Base-by-base conservation (phyloP, 2,329 filamentous ascomycete genomes). In the Penicillium paneum region DNA sequence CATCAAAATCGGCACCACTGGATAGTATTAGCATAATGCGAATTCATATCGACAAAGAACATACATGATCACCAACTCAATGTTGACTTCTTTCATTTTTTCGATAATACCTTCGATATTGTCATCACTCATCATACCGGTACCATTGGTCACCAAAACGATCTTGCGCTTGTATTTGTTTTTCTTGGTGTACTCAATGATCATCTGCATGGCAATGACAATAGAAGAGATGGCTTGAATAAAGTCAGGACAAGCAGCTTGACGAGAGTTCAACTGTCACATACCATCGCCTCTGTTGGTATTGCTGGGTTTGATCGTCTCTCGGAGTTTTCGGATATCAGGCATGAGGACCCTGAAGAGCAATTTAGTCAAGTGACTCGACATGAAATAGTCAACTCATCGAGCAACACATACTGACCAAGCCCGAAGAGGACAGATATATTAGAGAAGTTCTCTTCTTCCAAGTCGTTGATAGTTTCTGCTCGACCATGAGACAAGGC, bases 1-100 rank as follows among this genome's bases (percentile, higher is more conserved):
- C 91, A 68, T 99, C 91, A 72, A 99, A 97, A 70, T 99, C 94
- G 17, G 96, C 84, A 13, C 94, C 94, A 50, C 88, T 92, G 54
- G 3, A 40, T 21, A 29, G 31, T 21, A 54, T 72, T 70, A 75
- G 69, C 43, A 41, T 36, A 7, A 21, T 13, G 21, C 15, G 41
- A 12, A 31, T 28, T 24, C 5, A 1, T 17, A 7, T 2, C 6
- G 1, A n/a, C 26, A 5, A 21, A 28, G 19, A 29, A 81, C 88
- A 72, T 72, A 91, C 87, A 97, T 75, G 11, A 97, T 77, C 1
- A 87, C 81, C 40, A 99, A 78, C 59, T 94, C 84, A 56, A 97
- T 94, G 3, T 82, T 82, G 35, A 88, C 83, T 8, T 87, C 81
- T 58, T 90, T 90, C 42, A 97, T 83, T 69, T 91, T 91, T 40